These are phyloP conservation scores for Xylaria cubensis DNA, from an alignment of 495 filamentous ascomycete species.

Conservation along the genomic window DNA sequence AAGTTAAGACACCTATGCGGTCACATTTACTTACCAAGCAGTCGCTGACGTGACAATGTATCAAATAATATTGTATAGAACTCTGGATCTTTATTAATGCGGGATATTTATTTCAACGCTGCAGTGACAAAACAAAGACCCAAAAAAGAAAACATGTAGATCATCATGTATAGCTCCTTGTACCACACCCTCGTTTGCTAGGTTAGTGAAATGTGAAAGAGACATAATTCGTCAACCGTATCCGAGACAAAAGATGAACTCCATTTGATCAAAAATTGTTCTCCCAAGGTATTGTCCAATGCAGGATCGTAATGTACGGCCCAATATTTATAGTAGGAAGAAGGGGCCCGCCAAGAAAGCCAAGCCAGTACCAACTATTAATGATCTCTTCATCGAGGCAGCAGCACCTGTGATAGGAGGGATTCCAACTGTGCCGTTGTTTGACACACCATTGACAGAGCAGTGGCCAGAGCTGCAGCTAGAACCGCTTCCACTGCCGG, in stretches of 20 bases:
- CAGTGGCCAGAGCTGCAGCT: background rate
- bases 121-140: background rate
- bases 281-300: slow-evolving; percentile 1
- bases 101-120: background rate
- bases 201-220: background rate
- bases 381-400: slow-evolving; percentile 32
- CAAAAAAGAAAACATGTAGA: background rate
- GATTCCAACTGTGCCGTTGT: slow-evolving; percentile 27
- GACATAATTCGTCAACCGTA: slow-evolving; percentile 30
- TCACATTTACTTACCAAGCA: background rate
- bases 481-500: background rate
- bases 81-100: background rate
- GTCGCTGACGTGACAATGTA: background rate
- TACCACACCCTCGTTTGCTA: slow-evolving; percentile 14
- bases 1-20: background rate
- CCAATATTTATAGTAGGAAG: slow-evolving; percentile 32
- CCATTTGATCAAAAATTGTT: background rate
- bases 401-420: slow-evolving; percentile 34
- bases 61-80: background rate
- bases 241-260: slow-evolving; percentile 23
- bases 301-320: background rate
- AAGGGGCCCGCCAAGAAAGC: slow-evolving; percentile 37
- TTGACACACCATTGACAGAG: slow-evolving; percentile 10
- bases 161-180: slow-evolving; percentile 3
- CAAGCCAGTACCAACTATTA: slow-evolving; percentile 36